Base-by-base conservation (phyloP, 805 yeast species). In the Hanseniaspora osmophila region DNA sequence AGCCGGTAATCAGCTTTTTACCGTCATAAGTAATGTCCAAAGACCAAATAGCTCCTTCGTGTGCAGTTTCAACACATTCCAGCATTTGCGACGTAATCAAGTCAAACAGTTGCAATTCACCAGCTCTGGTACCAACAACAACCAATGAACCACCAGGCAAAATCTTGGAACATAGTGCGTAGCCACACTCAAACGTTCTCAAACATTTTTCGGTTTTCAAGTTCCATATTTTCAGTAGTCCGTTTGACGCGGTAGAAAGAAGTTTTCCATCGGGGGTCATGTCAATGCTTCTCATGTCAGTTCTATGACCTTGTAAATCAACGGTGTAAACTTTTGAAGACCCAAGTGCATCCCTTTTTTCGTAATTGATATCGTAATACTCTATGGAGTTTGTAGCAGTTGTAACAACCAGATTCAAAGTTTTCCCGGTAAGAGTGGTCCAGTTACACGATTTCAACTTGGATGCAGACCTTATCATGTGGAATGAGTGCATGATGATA, bases 71-170 rank as follows among this genome's bases (percentile, higher is more conserved):
- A 10, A 83, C 72, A 27, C 76, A 67, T 50, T 80, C 84, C 4
- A 92, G 62, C 50, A 84, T 61, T 0, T 87, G 70, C 0, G 96
- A 84, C 1, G 87, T 74, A 0, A 95, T 84, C 46, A 92, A 74
- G 61, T 92, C 98, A 58, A 81, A 84, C 41, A 92, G 67, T 55
- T 84, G 90, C 45, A 92, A 63, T 46, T 75, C 77, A 41, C 99
- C 99, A 49, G 77, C 75, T 59, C 87, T 86, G 49, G 92, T 86
- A 37, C 96, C 97, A 7, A 85, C 75, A 13, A 85, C 84, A 30
- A 90, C 78, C 48, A 92, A 68, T 1, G 87, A 70, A 46, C 94
- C 96, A 51, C 97, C 97, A 0, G 97, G 97, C 45, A 92, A 68
- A 54, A 92, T 87, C 55, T 77, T 74, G 49, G 84, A 71, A 48